A percentile compares a stretch with the other conserved stretches of the same genome.
Conservation (phyloP, 2,329 filamentous ascomycete species). For the Stromatinia cepivora region DNA sequence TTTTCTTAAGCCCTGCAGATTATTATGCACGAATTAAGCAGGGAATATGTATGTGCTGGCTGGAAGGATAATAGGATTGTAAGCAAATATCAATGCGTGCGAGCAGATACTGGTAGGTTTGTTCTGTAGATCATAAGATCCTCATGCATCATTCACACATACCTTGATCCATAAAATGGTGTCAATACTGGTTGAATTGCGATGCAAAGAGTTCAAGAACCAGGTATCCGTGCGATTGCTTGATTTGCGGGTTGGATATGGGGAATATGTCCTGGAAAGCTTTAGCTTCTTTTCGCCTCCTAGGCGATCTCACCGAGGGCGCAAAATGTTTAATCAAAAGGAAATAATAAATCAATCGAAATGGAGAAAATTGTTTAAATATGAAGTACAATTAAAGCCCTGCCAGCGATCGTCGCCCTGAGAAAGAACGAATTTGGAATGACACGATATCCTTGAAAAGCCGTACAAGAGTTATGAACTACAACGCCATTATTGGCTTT, state of each 20-base stretch:
- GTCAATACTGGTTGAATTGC: too few relatives aligned
- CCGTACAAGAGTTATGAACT: background rate
- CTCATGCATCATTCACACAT: background rate
- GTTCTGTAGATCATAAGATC: background rate
- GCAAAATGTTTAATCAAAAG: background rate
- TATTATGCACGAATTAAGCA: too few relatives aligned
- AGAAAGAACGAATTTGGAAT: background rate
- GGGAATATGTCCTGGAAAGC: background rate
- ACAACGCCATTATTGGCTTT: background rate
- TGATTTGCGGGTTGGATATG: background rate
- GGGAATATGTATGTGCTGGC: background rate
- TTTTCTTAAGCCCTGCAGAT: background rate
- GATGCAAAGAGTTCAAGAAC: background rate
- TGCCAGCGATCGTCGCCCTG: background rate
- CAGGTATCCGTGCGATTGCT: background rate
- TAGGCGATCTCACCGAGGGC: background rate
- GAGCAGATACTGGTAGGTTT: background rate
- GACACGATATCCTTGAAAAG: background rate
- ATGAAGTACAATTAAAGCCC: too few relatives aligned
- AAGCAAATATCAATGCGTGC: background rate
- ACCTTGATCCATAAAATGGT: background rate
- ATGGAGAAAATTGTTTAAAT: too few relatives aligned
- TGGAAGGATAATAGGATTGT: background rate
- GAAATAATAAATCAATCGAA: background rate
- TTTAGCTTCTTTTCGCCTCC: background rate